Base-by-base conservation (phyloP, 805 yeast species). In the Myxozyma melibiosi region DNA sequence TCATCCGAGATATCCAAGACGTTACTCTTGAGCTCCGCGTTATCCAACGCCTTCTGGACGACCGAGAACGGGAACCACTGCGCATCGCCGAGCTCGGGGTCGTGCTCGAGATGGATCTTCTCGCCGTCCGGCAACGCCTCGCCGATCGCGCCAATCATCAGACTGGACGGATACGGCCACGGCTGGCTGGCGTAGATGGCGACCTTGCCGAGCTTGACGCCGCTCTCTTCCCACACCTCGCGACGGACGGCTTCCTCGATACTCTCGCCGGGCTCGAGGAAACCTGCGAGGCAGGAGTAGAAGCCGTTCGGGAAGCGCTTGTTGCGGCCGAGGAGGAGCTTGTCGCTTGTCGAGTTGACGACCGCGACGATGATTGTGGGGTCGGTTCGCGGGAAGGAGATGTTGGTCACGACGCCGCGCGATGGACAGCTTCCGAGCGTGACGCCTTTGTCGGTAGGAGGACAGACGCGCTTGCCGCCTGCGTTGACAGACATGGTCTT, bases 161-260 rank as follows among this genome's bases (percentile, higher is more conserved):
- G 73, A 69, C 86, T 90, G 0, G 89, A 90, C 1, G 98, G 98
- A 71, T 84, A 92, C 16, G 99, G 99, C 99, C 99, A 92, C 2
- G 99, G 98, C 73, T 92, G 98, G 11, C 94, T 81, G 65, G 83
- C 77, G 22, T 85, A 73, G 51, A 92, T 78, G 50, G 77, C 72
- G 28, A 92, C 86, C 2, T 79, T 70, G 13, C 74, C 73, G 28
- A 78, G 84, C 51, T 73, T 78, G 34, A 90, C 86, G 6, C 99
- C 99, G 4, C 97, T 85, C 71, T 92, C 99, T 70, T 92, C 99
- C 90, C 94, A 91, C 30, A 88, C 86, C 71, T 92, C 99, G 62
- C 99, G 77, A 43, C 84, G 76, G 22, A 92, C 87, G 11, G 96
- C 94, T 45, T 83, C 85, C 71, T 92, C 98, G 20, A 92, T 83